Evolutionary conservation across 257 asterid species (phyloP), one percentile per base, ranked within the genome.

Genomic region (Petrea volubilis): DNA sequence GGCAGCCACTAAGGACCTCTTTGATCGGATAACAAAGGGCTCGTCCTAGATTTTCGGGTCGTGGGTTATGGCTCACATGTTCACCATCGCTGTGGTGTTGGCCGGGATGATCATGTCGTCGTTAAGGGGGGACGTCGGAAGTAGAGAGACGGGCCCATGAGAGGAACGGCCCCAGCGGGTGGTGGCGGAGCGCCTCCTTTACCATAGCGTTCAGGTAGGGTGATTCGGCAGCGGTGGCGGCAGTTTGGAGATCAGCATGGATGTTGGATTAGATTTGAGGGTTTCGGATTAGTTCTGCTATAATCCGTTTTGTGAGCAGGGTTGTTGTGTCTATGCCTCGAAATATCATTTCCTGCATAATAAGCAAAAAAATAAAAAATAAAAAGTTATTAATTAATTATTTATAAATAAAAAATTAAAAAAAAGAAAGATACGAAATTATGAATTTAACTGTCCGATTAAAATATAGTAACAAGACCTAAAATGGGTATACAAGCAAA

Each of bases 61-160:
- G n/a, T 80, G 89, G 0, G 92, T 75, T 18, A 86, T 86, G 5
- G 92, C 77, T 89, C 92, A 84, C 92, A 84, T 84, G 73, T 86
- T 86, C 40, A 86, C 81, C 89, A 86, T 86, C 2, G 89, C 86
- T 0, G 84, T 84, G 0, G 92, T 86, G 11, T 69, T 79, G n/a
- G 60, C 33, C 60, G 83, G 89, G 14, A 86, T 70, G 0, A 86
- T 27, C 89, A 86, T 84, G 41, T 83, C 85, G 24, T 84, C 84
- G 76, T 69, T 76, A 29, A 86, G 87, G 11, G 89, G 23, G 71
- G 24, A 84, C 86, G 8, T 86, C 77, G 0, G 77, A 49, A 0
- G 82, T 84, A 1, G 89, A 82, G 11, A 86, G 73, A 2, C 88
- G 79, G 27, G 89, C 77, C 92, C 92, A 86, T 0, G 92, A 75